A percentile compares a stretch with the other conserved stretches of the same genome.
Conservation (phyloP, 306 rosid genomes). For the Lotus japonicus region DNA sequence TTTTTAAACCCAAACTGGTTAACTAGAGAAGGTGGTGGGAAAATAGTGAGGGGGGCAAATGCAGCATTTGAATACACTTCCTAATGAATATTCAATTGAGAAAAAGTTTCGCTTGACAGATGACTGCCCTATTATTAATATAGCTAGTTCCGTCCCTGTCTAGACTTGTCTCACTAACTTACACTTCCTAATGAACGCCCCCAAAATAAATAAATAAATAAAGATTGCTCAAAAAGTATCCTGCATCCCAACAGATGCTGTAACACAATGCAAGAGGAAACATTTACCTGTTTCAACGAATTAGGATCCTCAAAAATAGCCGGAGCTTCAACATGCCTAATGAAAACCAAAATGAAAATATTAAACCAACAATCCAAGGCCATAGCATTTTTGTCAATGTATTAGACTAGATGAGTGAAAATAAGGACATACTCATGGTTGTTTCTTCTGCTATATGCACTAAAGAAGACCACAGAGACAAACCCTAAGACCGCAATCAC, state of each 20-base stretch:
- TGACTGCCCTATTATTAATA: too few relatives aligned
- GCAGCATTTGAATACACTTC: too few relatives aligned
- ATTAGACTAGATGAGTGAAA: not conserved
- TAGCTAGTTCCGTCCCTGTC: too few relatives aligned
- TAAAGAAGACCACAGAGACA: conserved; percentile 39
- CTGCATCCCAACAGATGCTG: not conserved
- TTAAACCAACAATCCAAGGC: not conserved
- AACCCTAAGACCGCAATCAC: conserved; percentile 34
- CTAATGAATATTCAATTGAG: too few relatives aligned
- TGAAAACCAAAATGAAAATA: not conserved
- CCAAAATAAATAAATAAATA: not conserved
- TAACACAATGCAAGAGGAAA: conserved; percentile 13
- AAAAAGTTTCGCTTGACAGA: too few relatives aligned
- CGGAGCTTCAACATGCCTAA: conserved; percentile 75
- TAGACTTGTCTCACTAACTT: not conserved
- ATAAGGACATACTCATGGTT: conserved; percentile 49
- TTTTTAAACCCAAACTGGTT: too few relatives aligned
- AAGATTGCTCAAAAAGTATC: not conserved
- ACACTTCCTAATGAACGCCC: not conserved
- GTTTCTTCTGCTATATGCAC: conserved; percentile 68
- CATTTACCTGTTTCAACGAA: conserved; percentile 61
- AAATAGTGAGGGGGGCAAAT: too few relatives aligned
- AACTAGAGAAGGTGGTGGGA: too few relatives aligned
- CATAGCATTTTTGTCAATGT: not conserved
- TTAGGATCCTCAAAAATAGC: conserved; percentile 79